Conservation (phyloP, 345 rosid genomes). For the Angophora floribunda region DNA sequence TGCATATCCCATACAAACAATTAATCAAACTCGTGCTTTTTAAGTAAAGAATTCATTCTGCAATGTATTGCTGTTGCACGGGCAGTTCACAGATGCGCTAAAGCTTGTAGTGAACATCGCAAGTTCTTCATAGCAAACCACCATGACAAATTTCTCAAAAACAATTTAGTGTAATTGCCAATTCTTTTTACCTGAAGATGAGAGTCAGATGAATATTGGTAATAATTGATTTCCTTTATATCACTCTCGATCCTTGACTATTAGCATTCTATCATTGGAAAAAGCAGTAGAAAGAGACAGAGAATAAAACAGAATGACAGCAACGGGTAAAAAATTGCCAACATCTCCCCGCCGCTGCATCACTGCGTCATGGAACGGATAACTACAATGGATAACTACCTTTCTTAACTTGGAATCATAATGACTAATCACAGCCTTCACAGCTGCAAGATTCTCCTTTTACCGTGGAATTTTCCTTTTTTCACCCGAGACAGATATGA, state of each 20-base stretch:
- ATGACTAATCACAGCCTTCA: not conserved
- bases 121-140: not conserved
- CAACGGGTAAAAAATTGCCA: not conserved
- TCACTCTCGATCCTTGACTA: not conserved
- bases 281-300: not conserved
- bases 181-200: not conserved
- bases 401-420: not conserved
- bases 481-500: not conserved
- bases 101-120: not conserved
- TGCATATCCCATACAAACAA: not conserved
- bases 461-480: not conserved
- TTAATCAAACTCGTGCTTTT: not conserved
- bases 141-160: not conserved
- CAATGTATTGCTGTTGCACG: not conserved
- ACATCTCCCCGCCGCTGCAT: not conserved
- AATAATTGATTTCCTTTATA: not conserved
- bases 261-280: not conserved
- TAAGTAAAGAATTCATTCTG: not conserved
- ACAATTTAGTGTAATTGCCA: not conserved
- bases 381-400: not conserved
- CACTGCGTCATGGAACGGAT: not conserved
- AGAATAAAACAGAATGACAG: not conserved
- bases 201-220: not conserved
- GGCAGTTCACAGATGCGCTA: not conserved
- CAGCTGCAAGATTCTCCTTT: not conserved